Conservation (phyloP, 768 basidiomycete species). For the Tylopilus rubrobrunneus region DNA sequence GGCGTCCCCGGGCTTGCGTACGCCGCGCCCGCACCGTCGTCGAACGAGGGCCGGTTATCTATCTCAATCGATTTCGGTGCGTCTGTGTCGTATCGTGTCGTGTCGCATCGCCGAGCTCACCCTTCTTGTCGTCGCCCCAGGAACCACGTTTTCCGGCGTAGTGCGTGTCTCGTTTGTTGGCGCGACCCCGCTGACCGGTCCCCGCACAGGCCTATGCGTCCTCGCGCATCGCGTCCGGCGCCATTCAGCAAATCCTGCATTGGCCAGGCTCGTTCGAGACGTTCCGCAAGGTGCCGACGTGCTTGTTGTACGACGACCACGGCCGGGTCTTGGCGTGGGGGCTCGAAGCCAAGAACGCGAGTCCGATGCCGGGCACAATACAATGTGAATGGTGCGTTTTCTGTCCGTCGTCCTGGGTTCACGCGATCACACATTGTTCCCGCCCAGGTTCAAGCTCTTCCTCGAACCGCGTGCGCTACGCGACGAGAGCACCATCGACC, state of each 20-base stretch:
- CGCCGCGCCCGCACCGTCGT: slow-evolving; percentile 11
- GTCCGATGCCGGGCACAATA: slow-evolving; percentile 59
- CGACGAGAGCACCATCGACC: slow-evolving; percentile 66
- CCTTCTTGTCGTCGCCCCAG: slow-evolving; percentile 31
- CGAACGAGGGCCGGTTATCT: slow-evolving; percentile 76
- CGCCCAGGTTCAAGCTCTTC: slow-evolving; percentile 79
- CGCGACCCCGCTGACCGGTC: slow-evolving; percentile 9
- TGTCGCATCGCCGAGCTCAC: not conserved
- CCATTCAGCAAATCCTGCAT: slow-evolving; percentile 77
- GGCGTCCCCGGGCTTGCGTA: too few relatives aligned
- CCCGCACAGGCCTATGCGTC: slow-evolving; percentile 73
- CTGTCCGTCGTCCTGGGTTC: not conserved
- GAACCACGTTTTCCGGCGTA: slow-evolving; percentile 85
- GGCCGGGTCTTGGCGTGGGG: slow-evolving; percentile 83
- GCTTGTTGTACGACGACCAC: slow-evolving; percentile 72
- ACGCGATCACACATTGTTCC: not conserved
- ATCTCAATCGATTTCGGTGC: slow-evolving; percentile 80
- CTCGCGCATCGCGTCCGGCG: slow-evolving; percentile 74
- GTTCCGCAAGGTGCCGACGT: slow-evolving; percentile 84
- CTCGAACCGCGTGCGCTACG: slow-evolving; percentile 79
- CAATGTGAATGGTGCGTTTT: slow-evolving; percentile 50
- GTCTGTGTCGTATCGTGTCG: slow-evolving; percentile 19
- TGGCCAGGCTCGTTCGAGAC: slow-evolving; percentile 88
- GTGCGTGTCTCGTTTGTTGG: slow-evolving; percentile 41
- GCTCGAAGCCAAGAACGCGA: slow-evolving; percentile 79